Percentiles rank a stretch among this genome's conserved stretches.
Evolutionary conservation across 208 protist genomes (phyloP).

Genomic region (Acanthamoeba polyphaga): DNA sequence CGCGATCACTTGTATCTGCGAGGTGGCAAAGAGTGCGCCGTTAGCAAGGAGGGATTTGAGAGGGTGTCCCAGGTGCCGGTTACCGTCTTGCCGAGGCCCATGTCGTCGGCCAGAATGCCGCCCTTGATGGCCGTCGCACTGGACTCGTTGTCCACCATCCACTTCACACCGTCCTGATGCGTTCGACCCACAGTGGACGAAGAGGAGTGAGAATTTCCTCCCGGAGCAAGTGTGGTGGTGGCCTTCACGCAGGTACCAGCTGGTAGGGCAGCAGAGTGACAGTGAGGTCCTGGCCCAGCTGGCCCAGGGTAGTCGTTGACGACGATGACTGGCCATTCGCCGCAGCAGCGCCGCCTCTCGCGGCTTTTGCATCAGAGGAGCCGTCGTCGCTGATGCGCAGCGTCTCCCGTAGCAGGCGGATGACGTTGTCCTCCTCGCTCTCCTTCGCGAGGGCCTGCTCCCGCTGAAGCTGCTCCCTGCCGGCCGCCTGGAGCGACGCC

Average conservation of each 20-base stretch:
- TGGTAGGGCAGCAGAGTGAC: constrained; percentile 20
- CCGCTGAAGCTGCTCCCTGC: neutral
- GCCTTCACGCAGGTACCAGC: neutral
- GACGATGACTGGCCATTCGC: neutral
- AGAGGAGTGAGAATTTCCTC: too few species aligned
- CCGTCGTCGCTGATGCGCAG: neutral
- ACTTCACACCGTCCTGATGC: neutral
- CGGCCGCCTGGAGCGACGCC: neutral
- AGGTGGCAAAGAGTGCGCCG: neutral
- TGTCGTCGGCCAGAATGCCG: constrained; percentile 70
- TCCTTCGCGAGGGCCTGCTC: neutral
- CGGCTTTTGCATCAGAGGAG: neutral
- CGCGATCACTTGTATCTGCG: constrained; percentile 27
- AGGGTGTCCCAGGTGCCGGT: neutral
- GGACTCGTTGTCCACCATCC: neutral
- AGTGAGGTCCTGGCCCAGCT: neutral
- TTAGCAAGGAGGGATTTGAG: neutral
- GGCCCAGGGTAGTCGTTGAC: neutral
- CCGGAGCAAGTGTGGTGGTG: too few species aligned
- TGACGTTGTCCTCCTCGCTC: constrained; percentile 27
- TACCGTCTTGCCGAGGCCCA: constrained; percentile 74
- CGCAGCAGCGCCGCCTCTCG: neutral
- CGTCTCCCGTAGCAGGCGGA: neutral
- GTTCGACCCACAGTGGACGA: too few species aligned
- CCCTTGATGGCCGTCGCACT: neutral